phyloP scores from a whole-genome alignment of 257 asterid genomes.

The Solanum arcanum region DNA sequence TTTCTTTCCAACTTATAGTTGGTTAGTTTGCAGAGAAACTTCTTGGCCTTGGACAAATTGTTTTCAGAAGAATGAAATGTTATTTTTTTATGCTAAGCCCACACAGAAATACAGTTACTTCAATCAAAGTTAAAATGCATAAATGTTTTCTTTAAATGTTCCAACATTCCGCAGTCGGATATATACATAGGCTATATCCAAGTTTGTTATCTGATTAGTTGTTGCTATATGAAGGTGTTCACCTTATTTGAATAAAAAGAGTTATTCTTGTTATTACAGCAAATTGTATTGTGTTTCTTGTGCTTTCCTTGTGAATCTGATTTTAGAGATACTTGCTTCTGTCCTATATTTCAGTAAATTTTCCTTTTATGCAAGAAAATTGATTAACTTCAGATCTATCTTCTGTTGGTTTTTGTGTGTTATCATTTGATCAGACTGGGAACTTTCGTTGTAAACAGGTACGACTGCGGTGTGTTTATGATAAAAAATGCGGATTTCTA shows the following conservation, averaged over 20 bases:
- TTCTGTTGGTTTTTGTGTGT: not conserved
- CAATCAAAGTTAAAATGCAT: not conserved
- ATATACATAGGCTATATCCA: not conserved
- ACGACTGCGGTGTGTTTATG: slow-evolving; percentile 91
- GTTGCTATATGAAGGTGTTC: not conserved
- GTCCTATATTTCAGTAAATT: not conserved
- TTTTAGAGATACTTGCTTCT: not conserved
- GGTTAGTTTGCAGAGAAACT: not conserved
- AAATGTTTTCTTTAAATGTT: not conserved
- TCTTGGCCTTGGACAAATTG: not conserved
- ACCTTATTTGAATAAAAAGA: not conserved
- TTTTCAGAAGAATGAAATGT: not conserved
- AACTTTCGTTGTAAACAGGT: slow-evolving; percentile 29
- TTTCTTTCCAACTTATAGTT: not conserved
- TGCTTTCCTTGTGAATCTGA: not conserved
- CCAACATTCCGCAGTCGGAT: not conserved
- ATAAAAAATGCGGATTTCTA: slow-evolving; percentile 83
- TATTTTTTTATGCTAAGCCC: not conserved
- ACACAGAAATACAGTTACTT: not conserved
- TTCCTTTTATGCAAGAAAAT: not conserved
- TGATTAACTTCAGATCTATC: not conserved
- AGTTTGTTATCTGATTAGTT: not conserved
- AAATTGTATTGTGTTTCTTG: not conserved
- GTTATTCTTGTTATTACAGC: not conserved
- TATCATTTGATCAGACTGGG: not conserved